Evolutionary conservation across 176 grass and related monocot species (phyloP).

Genomic region (Aegilops umbellulata): DNA sequence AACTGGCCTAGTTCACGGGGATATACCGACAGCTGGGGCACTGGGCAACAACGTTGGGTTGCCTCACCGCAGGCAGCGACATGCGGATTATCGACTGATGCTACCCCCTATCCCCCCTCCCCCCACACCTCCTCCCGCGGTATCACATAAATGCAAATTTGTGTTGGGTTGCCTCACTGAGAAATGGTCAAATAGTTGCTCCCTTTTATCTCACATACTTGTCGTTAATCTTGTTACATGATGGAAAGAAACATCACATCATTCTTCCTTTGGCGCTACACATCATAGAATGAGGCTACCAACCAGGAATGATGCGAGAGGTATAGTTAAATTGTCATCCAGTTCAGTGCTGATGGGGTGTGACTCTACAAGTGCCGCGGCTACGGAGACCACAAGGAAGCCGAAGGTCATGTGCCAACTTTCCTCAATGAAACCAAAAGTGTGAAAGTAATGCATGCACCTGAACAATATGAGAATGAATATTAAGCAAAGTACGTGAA

Average conservation of each 20-base stretch:
- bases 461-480: slow-evolving; percentile 35
- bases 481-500: background rate
- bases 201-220: background rate
- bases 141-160: no score
- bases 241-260: background rate
- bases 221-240: background rate
- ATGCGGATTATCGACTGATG: no score
- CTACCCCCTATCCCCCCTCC: no score
- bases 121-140: no score
- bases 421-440: slow-evolving; percentile 84
- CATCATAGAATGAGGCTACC: slow-evolving; percentile 63
- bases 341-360: slow-evolving; percentile 67
- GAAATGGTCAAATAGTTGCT: background rate
- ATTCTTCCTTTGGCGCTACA: background rate
- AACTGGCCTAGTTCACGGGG: no score
- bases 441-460: slow-evolving; percentile 89
- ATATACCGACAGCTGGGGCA: no score
- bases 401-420: slow-evolving; percentile 53
- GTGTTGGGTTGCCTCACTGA: no score
- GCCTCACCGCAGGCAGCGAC: no score
- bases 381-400: slow-evolving; percentile 63
- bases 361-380: slow-evolving; percentile 58
- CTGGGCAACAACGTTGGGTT: no score
- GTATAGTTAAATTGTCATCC: slow-evolving; percentile 88
- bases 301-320: slow-evolving; percentile 59